Percentiles rank a stretch among this genome's conserved stretches.
Evolutionary conservation across 208 protist genomes (phyloP).

Genomic region (Plasmodiophora brassicae): DNA sequence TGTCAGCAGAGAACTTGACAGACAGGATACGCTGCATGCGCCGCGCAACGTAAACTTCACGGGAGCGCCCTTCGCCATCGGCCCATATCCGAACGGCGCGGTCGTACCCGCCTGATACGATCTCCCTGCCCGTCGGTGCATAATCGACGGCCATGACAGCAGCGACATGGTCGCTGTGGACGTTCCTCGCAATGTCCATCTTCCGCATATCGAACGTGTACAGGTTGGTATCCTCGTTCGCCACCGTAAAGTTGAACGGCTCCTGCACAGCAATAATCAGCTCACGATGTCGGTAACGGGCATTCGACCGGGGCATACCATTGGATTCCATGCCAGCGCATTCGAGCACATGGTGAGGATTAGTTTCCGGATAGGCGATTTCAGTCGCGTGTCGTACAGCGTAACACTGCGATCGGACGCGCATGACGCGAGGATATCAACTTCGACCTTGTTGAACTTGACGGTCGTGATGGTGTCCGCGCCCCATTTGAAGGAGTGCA

Average conservation of each 20-base stretch:
- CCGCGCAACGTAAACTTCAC: conserved; percentile 44
- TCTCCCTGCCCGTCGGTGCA: conserved; percentile 42
- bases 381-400: conserved; percentile 84
- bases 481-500: conserved; percentile 85
- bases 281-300: no score
- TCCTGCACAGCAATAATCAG: no score
- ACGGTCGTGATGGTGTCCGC: conserved; percentile 76
- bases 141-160: conserved; percentile 63
- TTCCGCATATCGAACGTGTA: conserved; percentile 94
- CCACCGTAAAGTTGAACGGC: conserved; percentile 89
- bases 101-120: conserved; percentile 47
- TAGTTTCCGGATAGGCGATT: conserved; percentile 79
- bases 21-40: conserved; percentile 51
- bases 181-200: conserved; percentile 77
- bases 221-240: conserved; percentile 89
- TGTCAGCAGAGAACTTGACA: conserved; percentile 43
- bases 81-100: conserved; percentile 39
- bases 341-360: conserved; percentile 84
- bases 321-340: conserved; percentile 89
- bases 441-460: conserved; percentile 86
- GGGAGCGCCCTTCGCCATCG: neutral
- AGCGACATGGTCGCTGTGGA: conserved; percentile 88
- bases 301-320: no score
- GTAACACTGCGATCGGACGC: conserved; percentile 80
- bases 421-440: conserved; percentile 61